phyloP scores from a whole-genome alignment of 768 basidiomycete species.

The Naganishia vishniacii region DNA sequence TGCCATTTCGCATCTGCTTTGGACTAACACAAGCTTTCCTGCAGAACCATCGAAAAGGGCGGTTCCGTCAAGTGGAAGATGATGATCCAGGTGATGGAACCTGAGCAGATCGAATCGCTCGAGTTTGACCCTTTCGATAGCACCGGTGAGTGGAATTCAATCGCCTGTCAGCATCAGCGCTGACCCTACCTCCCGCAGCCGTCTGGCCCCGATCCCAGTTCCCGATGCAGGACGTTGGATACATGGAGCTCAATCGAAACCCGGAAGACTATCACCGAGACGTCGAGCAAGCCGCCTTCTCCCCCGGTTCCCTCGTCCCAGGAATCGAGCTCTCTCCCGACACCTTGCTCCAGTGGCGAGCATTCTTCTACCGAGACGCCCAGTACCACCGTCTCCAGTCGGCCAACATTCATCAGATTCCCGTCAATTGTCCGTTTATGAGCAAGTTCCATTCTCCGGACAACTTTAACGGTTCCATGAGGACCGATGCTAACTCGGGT shows the following conservation, averaged over 20 bases:
- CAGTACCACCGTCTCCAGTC: conserved; percentile 39
- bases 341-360: conserved; percentile 43
- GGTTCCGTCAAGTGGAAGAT: conserved; percentile 40
- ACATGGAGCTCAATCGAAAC: conserved; percentile 38
- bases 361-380: conserved; percentile 45
- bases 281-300: conserved; percentile 44
- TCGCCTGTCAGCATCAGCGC: neutral
- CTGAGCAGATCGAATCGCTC: conserved; percentile 36
- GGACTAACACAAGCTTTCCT: neutral
- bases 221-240: conserved; percentile 42
- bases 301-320: conserved; percentile 44
- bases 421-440: conserved; percentile 26
- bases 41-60: conserved; percentile 38
- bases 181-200: neutral
- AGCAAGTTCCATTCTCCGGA: conserved; percentile 41
- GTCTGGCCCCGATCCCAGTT: conserved; percentile 34
- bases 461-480: conserved; percentile 43
- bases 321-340: conserved; percentile 46
- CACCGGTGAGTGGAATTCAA: conserved; percentile 35
- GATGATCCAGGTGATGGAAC: conserved; percentile 43
- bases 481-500: conserved; percentile 27
- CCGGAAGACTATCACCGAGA: conserved; percentile 45
- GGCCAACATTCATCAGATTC: conserved; percentile 46
- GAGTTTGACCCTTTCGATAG: conserved; percentile 45
- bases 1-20: neutral